phyloP scores from a whole-genome alignment of 164 flowering plant species.

The Vitis labrusca region DNA sequence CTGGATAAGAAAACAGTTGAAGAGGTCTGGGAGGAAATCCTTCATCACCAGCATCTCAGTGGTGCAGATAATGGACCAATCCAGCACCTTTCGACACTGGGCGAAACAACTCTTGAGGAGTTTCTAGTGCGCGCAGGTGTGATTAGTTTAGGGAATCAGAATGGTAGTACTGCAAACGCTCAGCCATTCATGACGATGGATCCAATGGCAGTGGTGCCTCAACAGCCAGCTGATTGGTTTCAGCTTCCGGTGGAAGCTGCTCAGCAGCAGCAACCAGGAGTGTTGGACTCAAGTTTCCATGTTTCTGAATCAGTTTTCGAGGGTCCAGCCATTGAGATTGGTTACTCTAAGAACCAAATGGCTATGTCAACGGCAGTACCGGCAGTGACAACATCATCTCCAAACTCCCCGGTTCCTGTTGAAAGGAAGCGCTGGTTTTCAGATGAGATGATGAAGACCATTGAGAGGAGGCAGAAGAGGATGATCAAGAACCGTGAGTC shows the following conservation, averaged over 20 bases:
- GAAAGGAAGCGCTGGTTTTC: constrained; percentile 31
- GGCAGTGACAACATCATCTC: constrained; percentile 13
- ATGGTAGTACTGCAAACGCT: constrained; percentile 3
- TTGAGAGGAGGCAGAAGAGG: constrained; percentile 57
- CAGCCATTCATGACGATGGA: constrained; percentile 21
- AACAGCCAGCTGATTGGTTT: constrained; percentile 31
- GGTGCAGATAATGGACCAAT: constrained; percentile 8
- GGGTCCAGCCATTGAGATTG: constrained; percentile 20
- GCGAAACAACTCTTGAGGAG: constrained; percentile 33
- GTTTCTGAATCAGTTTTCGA: constrained; percentile 23
- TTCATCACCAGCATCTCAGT: constrained; percentile 17
- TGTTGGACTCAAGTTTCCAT: constrained; percentile 19
- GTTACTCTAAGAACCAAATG: constrained; percentile 27
- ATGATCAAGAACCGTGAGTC: constrained; percentile 73
- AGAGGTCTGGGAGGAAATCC: constrained; percentile 37
- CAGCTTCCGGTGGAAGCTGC: constrained; percentile 27
- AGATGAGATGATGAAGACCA: constrained; percentile 41
- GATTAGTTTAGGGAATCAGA: constrained; percentile 19
- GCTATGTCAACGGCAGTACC: constrained; percentile 22
- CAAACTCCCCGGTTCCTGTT: constrained; percentile 14
- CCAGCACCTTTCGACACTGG: constrained; percentile 13
- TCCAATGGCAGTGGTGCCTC: constrained; percentile 21
- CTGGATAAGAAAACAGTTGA: constrained; percentile 27
- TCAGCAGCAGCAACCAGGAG: constrained; percentile 21
- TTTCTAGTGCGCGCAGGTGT: constrained; percentile 36